phyloP scores from a whole-genome alignment of 495 filamentous ascomycete species.

The Gamarada debralockiae region DNA sequence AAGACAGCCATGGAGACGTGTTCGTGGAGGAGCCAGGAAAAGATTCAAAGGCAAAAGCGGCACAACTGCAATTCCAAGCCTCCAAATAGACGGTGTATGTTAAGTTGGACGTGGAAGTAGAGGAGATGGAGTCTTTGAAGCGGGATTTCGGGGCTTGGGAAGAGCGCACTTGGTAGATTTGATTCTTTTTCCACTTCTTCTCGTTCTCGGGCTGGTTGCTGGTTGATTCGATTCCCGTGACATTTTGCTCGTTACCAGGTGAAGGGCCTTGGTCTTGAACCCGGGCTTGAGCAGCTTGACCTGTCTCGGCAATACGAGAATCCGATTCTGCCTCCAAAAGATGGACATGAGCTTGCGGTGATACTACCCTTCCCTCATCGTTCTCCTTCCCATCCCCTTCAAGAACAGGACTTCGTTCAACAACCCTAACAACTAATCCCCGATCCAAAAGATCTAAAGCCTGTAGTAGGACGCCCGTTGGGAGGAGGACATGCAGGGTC shows the following conservation, averaged over 20 bases:
- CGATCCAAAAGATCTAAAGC: conserved; percentile 82
- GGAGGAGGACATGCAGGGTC: conserved; percentile 64
- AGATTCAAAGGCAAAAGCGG: conserved; percentile 69
- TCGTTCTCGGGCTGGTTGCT: conserved; percentile 4
- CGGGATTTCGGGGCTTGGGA: conserved; percentile 22
- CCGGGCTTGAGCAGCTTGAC: too few species aligned
- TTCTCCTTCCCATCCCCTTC: not conserved
- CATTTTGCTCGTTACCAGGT: not conserved
- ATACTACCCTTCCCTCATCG: not conserved
- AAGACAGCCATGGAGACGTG: not conserved
- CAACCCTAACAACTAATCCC: conserved; percentile 46
- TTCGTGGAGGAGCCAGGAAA: conserved; percentile 51
- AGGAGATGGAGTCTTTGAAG: not conserved
- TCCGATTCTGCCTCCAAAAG: too few species aligned
- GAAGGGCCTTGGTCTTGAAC: too few species aligned
- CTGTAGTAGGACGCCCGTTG: conserved; percentile 53
- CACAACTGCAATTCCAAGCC: conserved; percentile 91
- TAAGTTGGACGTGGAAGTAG: not conserved
- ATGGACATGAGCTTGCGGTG: conserved; percentile 16
- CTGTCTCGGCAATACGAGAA: not conserved
- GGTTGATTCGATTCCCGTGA: not conserved
- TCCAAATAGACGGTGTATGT: conserved; percentile 64
- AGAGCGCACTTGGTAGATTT: conserved; percentile 42
- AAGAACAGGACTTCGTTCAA: conserved; percentile 9
- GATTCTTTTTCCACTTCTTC: conserved; percentile 7